Percentiles rank a stretch among this genome's conserved stretches.
Evolutionary conservation across 108 stramenopile genomes (phyloP).

Genomic region (Ochromonas danica): DNA sequence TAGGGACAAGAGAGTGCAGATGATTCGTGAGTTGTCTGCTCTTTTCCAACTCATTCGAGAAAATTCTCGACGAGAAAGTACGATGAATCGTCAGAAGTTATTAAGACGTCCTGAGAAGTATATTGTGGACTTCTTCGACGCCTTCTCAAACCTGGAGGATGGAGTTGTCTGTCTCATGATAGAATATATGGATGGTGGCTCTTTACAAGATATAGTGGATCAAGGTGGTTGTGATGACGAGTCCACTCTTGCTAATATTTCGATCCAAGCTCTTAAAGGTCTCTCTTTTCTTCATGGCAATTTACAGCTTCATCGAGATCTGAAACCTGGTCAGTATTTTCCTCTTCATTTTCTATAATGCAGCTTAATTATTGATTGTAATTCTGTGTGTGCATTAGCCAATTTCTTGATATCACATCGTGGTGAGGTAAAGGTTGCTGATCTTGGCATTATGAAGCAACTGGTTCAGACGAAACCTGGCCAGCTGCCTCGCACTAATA

Average conservation of each 20-base stretch:
- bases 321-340: constrained; percentile 60
- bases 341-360: too few species aligned
- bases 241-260: constrained; percentile 48
- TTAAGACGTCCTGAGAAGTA: constrained; percentile 20
- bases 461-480: background rate
- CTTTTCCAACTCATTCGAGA: constrained; percentile 27
- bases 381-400: too few species aligned
- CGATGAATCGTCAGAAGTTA: background rate
- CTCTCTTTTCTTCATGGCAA: constrained; percentile 53
- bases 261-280: constrained; percentile 48
- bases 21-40: constrained; percentile 22
- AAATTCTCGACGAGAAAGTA: constrained; percentile 8
- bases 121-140: constrained; percentile 60
- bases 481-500: constrained; percentile 36
- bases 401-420: constrained; percentile 32
- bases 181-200: constrained; percentile 62
- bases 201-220: constrained; percentile 53
- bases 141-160: constrained; percentile 48
- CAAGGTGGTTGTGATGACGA: constrained; percentile 57
- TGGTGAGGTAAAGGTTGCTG: constrained; percentile 32
- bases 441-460: constrained; percentile 33
- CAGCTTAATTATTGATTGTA: too few species aligned
- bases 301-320: constrained; percentile 64
- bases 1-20: constrained; percentile 6
- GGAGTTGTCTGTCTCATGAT: constrained; percentile 52